phyloP scores from a whole-genome alignment of 169 alveolate genomes.

The Cryptosporidium sp. region DNA sequence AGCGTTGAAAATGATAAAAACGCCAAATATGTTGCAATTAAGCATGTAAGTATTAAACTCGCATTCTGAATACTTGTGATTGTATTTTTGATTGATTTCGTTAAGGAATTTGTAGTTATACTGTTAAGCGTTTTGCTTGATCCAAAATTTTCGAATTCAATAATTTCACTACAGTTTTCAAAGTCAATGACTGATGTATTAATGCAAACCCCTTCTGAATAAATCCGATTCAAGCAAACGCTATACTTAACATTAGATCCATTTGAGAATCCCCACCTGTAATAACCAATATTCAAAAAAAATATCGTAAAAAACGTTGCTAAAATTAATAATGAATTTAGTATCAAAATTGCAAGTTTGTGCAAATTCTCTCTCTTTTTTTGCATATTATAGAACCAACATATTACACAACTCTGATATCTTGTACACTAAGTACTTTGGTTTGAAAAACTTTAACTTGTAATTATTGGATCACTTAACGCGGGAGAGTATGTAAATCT shows the following conservation, averaged over 20 bases:
- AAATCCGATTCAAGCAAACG: neutral
- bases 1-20: constrained; percentile 33
- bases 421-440: neutral
- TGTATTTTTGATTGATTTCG: neutral
- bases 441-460: neutral
- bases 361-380: neutral
- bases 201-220: constrained; percentile 21
- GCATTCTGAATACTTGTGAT: neutral
- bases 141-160: neutral
- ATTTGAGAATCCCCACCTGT: constrained; percentile 37
- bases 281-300: neutral
- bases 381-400: neutral
- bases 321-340: neutral
- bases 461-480: neutral
- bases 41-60: constrained; percentile 12
- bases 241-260: constrained; percentile 39
- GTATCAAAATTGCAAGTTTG: neutral
- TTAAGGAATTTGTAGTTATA: neutral
- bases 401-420: neutral
- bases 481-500: neutral
- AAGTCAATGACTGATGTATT: constrained; percentile 8
- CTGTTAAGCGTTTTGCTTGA: neutral
- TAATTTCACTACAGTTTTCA: constrained; percentile 24
- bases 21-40: constrained; percentile 12
- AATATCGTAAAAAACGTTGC: constrained; percentile 23